Evolutionary conservation across 108 stramenopile genomes (phyloP).

Genomic region (Nannochloropsis granulata): DNA sequence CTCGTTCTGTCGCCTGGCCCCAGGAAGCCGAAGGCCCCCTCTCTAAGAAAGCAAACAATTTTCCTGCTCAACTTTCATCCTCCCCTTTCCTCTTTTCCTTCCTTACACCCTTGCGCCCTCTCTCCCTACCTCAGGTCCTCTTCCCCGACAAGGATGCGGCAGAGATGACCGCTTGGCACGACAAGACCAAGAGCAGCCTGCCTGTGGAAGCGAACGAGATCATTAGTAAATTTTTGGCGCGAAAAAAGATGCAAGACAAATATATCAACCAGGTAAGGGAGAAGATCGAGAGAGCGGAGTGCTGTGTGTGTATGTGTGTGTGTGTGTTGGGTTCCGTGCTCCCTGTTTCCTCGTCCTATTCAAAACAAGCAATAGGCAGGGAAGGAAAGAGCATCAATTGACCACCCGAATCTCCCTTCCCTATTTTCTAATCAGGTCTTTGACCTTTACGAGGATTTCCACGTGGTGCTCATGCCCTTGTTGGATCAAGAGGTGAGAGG

Average conservation of each 20-base stretch:
- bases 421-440: slow-evolving; percentile 55
- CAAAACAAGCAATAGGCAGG: too few species aligned
- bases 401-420: too few species aligned
- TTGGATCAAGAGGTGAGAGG: slow-evolving; percentile 89
- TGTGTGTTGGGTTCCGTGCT: too few species aligned
- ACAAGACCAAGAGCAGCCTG: slow-evolving; percentile 51
- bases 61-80: too few species aligned
- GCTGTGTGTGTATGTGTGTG: too few species aligned
- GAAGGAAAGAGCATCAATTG: too few species aligned
- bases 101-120: not conserved
- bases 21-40: too few species aligned
- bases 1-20: too few species aligned
- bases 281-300: too few species aligned
- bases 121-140: slow-evolving; percentile 45
- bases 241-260: slow-evolving; percentile 98
- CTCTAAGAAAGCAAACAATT: too few species aligned
- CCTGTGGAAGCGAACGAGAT: slow-evolving; percentile 80
- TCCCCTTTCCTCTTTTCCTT: not conserved
- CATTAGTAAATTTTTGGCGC: slow-evolving; percentile 87
- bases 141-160: slow-evolving; percentile 93
- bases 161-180: slow-evolving; percentile 83
- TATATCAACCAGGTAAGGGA: slow-evolving; percentile 56
- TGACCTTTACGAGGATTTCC: slow-evolving; percentile 97
- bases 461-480: slow-evolving; percentile 91
- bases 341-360: too few species aligned